Base-by-base conservation (phyloP, 2,329 filamentous ascomycete genomes). In the Monascus ruber region DNA sequence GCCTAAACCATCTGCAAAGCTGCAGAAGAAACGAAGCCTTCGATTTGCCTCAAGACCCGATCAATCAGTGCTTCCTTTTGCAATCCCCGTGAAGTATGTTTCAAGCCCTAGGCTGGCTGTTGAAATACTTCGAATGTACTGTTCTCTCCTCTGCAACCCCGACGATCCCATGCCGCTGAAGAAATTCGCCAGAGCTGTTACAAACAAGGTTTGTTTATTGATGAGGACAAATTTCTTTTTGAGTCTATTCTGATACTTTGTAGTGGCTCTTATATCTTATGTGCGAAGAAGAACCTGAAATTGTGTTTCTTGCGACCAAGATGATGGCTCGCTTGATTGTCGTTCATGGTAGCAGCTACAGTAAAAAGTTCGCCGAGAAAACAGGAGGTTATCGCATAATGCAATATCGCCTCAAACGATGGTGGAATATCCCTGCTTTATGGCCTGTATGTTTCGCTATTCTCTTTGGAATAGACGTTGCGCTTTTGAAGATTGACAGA, bases 161-260 rank as follows among this genome's bases (percentile, higher is more conserved):
- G 73, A 73, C 24, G 85, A 81, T 47, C 65, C 73, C 6, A 69
- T 69, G 9, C 79, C 82, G 44, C 83, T 94, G 40, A 78, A 81
- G 54, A 91, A 87, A 51, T 96, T 98, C 68, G 85, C 87, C 4
- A 84, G 83, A 54, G 93, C 89, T 1, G 89, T 98, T 6, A 95
- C 89, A 24, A 94, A 94, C 51, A 94, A 94, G 73, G 84, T 86
- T 68, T 54, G 69, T 61, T 45, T 8, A 3, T 6, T 29, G 28
- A 10, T 6, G 29, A 24, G 24, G 10, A 34, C 11, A 24, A 38
- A 5, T 7, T 10, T 6, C 24, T 31, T 26, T 27, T 34, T 43
- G 17, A 49, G 33, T 17, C 24, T 24, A 10, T 34, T 38, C 45
- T 31, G 47, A 40, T 10, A 31, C 49, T 45, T 40, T 42, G 34